These are phyloP conservation scores for Cryptosporidium parvum DNA, from an alignment of 169 alveolate genomes.

Conservation along the genomic window DNA sequence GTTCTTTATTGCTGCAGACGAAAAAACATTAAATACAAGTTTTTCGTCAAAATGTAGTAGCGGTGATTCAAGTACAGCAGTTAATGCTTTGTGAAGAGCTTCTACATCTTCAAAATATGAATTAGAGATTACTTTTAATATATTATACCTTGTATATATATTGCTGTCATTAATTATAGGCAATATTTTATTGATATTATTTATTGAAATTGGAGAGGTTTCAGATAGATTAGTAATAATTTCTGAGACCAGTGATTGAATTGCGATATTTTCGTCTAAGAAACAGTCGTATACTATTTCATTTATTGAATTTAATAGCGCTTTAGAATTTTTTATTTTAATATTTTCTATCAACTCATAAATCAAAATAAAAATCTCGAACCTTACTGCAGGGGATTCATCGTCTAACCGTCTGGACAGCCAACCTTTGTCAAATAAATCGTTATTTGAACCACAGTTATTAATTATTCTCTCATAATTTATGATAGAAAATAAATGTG, in stretches of 20 bases:
- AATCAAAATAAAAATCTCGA: slow-evolving; percentile 50
- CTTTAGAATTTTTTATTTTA: not conserved
- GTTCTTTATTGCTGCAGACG: slow-evolving; percentile 18
- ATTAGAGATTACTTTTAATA: slow-evolving; percentile 10
- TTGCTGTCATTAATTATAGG: slow-evolving; percentile 65
- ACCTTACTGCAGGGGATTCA: slow-evolving; percentile 72
- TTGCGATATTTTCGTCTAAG: slow-evolving; percentile 56
- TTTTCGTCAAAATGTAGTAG: slow-evolving; percentile 17
- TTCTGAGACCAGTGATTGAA: slow-evolving; percentile 67
- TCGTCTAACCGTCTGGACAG: slow-evolving; percentile 48
- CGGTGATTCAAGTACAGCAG: slow-evolving; percentile 39
- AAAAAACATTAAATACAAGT: slow-evolving; percentile 18
- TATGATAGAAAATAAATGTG: slow-evolving; percentile 20
- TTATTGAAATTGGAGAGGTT: not conserved
- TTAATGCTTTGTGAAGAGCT: slow-evolving; percentile 33
- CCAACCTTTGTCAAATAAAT: slow-evolving; percentile 58
- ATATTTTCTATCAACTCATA: slow-evolving; percentile 2
- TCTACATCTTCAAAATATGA: slow-evolving; percentile 21
- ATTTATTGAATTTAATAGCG: not conserved
- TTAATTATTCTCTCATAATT: not conserved
- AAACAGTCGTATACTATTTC: slow-evolving; percentile 55
- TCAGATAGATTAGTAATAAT: slow-evolving; percentile 15
- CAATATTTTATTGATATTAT: slow-evolving; percentile 13
- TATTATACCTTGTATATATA: slow-evolving; percentile 39
- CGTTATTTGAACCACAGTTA: slow-evolving; percentile 14